These are phyloP conservation scores for Melastoma malabathricum DNA, from an alignment of 345 rosid species.

Conservation along the genomic window DNA sequence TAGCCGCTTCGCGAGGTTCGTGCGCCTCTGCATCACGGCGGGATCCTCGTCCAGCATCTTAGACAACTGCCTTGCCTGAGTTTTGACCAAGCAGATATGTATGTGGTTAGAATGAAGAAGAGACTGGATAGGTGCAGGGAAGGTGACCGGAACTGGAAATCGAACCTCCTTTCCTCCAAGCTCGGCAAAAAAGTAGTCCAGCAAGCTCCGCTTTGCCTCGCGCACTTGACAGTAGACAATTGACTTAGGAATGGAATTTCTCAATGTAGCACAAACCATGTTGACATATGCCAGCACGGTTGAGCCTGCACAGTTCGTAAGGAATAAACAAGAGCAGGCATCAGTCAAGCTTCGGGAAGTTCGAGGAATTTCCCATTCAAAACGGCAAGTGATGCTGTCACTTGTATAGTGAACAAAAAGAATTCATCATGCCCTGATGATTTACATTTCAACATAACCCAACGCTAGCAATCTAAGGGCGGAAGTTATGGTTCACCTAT, in stretches of 20 bases:
- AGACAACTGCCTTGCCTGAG: conserved; percentile 5
- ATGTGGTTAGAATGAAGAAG: too few species aligned
- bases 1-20: conserved; percentile 4
- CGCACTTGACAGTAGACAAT: conserved; percentile 92
- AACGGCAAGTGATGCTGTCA: neutral
- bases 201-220: conserved; percentile 82
- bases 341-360: neutral
- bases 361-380: neutral
- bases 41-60: conserved; percentile 9
- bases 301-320: conserved; percentile 27
- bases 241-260: conserved; percentile 83
- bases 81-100: too few species aligned
- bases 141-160: too few species aligned
- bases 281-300: conserved; percentile 68
- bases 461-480: too few species aligned
- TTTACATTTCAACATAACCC: too few species aligned
- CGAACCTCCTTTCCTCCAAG: conserved; percentile 72
- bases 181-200: conserved; percentile 75
- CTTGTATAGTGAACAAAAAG: too few species aligned
- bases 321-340: neutral
- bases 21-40: conserved; percentile 8
- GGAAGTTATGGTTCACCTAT: conserved; percentile 33
- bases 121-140: too few species aligned
- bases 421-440: too few species aligned
- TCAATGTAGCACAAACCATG: conserved; percentile 67